A percentile compares a stretch with the other conserved stretches of the same genome.
Conservation (phyloP, 2,329 filamentous ascomycete species). For the Fusarium sp. region DNA sequence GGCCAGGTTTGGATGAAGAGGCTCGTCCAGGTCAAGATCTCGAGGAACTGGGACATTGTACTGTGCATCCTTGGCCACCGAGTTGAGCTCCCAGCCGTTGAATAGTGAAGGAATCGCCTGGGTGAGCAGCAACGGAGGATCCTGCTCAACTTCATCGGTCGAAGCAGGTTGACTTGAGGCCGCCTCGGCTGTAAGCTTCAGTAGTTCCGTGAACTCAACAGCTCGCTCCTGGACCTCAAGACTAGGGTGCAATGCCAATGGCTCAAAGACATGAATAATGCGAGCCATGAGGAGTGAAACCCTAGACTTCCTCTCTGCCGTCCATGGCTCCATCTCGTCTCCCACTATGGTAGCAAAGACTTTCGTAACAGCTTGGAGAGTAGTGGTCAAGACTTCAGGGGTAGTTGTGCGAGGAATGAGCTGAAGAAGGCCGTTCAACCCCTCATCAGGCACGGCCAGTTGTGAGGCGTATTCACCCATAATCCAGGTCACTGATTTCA, state of each 20-base stretch:
- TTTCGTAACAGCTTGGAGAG: conserved; percentile 87
- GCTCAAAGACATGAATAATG: conserved; percentile 84
- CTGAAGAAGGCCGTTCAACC: conserved; percentile 80
- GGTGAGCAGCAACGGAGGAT: conserved; percentile 86
- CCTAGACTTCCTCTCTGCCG: conserved; percentile 76
- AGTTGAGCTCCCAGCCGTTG: conserved; percentile 87
- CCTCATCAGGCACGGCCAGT: conserved; percentile 76
- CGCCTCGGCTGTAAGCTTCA: conserved; percentile 88
- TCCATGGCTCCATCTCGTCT: conserved; percentile 76
- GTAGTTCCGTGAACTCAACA: conserved; percentile 90
- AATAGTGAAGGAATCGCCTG: conserved; percentile 93
- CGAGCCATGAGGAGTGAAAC: conserved; percentile 83
- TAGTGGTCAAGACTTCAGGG: conserved; percentile 78
- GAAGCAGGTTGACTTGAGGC: conserved; percentile 73
- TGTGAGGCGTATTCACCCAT: conserved; percentile 88
- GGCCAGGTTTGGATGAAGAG: conserved; percentile 82
- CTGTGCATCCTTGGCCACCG: conserved; percentile 85
- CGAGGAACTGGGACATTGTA: conserved; percentile 84
- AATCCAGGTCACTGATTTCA: conserved; percentile 85
- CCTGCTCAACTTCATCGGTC: conserved; percentile 65
- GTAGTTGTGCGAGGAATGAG: conserved; percentile 67
- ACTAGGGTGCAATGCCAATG: conserved; percentile 82
- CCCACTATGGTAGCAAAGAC: conserved; percentile 80
- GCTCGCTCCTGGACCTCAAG: conserved; percentile 95
- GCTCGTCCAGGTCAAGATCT: conserved; percentile 81